These are phyloP conservation scores for Tricholoma sp. DNA, from an alignment of 768 basidiomycete species.

Conservation along the genomic window DNA sequence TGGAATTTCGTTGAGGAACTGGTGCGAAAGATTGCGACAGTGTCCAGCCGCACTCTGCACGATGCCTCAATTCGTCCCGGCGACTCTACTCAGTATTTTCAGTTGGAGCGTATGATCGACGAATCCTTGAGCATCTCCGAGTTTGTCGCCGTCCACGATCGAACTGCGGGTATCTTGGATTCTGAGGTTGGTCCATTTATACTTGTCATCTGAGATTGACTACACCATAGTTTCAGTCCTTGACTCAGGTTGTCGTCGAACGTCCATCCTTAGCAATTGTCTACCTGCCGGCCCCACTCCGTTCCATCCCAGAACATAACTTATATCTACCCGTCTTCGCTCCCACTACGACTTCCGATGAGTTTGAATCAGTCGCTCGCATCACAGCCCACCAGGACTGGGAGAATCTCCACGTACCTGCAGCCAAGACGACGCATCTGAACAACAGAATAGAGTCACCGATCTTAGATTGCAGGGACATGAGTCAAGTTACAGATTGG, in stretches of 20 bases:
- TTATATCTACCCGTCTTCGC: slow-evolving; percentile 58
- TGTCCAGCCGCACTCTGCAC: slow-evolving; percentile 29
- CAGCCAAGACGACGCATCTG: slow-evolving; percentile 35
- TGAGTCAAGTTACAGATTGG: slow-evolving; percentile 37
- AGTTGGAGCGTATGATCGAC: slow-evolving; percentile 22
- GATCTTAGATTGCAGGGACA: slow-evolving; percentile 43
- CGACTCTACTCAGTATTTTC: slow-evolving; percentile 23
- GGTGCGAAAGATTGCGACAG: slow-evolving; percentile 47
- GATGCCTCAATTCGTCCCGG: slow-evolving; percentile 20
- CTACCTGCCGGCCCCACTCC: slow-evolving; percentile 50
- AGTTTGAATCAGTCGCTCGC: slow-evolving; percentile 14
- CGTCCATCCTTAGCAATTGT: slow-evolving; percentile 63
- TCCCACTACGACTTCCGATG: slow-evolving; percentile 18
- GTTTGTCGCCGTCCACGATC: slow-evolving; percentile 33
- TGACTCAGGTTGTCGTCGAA: slow-evolving; percentile 29
- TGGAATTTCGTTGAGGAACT: slow-evolving; percentile 58
- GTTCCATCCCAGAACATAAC: slow-evolving; percentile 32
- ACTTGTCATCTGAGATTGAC: slow-evolving; percentile 25
- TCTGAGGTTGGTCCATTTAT: slow-evolving; percentile 30
- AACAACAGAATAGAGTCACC: slow-evolving; percentile 25
- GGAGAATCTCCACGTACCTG: slow-evolving; percentile 38
- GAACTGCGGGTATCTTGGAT: slow-evolving; percentile 24
- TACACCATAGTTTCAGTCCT: slow-evolving; percentile 38
- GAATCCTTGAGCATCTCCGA: slow-evolving; percentile 23
- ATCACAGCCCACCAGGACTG: slow-evolving; percentile 36